Conservation (phyloP, 169 alveolate species). For the Babesia caballi region DNA sequence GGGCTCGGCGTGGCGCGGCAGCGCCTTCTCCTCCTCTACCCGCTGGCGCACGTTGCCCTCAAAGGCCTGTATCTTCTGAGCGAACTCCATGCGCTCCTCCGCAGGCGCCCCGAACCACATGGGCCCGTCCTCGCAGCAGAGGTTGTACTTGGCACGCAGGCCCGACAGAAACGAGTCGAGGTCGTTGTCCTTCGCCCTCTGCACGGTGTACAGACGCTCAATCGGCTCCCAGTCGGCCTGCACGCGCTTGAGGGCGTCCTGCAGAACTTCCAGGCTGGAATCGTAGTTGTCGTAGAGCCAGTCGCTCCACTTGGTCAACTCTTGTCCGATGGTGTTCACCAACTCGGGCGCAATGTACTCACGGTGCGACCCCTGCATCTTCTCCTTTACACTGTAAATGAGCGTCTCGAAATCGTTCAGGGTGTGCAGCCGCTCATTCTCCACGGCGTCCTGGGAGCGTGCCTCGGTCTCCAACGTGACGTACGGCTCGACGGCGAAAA, state of each 20-base stretch:
- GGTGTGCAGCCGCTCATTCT: constrained; percentile 65
- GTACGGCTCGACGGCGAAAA: constrained; percentile 50
- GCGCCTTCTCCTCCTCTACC: constrained; percentile 30
- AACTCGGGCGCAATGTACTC: constrained; percentile 68
- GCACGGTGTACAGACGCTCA: constrained; percentile 53
- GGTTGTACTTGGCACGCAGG: constrained; percentile 46
- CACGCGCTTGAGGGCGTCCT: constrained; percentile 50
- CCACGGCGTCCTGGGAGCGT: constrained; percentile 59
- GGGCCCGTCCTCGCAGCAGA: constrained; percentile 64
- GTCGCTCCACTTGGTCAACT: constrained; percentile 63
- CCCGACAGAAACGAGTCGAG: constrained; percentile 47
- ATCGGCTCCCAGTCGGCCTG: constrained; percentile 51
- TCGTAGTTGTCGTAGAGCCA: constrained; percentile 74
- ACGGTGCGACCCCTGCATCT: constrained; percentile 66
- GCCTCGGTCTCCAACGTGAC: constrained; percentile 62
- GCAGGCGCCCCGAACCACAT: constrained; percentile 66
- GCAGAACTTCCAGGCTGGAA: constrained; percentile 61
- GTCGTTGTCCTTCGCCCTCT: constrained; percentile 61
- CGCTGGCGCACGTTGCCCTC: constrained; percentile 6
- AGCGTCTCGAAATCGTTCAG: constrained; percentile 73
- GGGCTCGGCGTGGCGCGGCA: constrained; percentile 47
- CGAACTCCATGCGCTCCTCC: constrained; percentile 39
- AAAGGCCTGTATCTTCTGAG: constrained; percentile 22
- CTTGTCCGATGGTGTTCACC: constrained; percentile 42
- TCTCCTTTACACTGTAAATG: constrained; percentile 66